These are phyloP conservation scores for Monosporascus ibericus DNA, from an alignment of 2,329 filamentous ascomycete species.

Conservation along the genomic window DNA sequence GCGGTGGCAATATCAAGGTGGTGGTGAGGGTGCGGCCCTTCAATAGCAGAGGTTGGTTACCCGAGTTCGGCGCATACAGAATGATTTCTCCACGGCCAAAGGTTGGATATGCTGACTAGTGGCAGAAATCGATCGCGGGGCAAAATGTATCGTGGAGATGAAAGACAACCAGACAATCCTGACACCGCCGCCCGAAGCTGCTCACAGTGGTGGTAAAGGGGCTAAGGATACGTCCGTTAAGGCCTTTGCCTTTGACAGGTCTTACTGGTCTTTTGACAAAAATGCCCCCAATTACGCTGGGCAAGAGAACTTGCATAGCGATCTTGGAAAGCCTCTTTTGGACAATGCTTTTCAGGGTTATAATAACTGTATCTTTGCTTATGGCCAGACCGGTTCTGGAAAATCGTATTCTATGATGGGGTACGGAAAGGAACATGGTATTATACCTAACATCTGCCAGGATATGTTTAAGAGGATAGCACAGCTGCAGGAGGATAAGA, in stretches of 20 bases:
- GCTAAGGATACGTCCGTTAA: constrained; percentile 69
- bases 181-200: constrained; percentile 59
- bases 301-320: constrained; percentile 81
- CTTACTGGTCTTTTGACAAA: constrained; percentile 96
- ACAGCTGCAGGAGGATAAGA: constrained; percentile 63
- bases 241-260: constrained; percentile 90
- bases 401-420: constrained; percentile 99
- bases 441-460: constrained; percentile 94
- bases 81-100: neutral
- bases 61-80: neutral
- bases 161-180: constrained; percentile 87
- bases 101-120: constrained; percentile 9
- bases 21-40: constrained; percentile 95
- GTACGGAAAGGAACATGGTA: constrained; percentile 90
- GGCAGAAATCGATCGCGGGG: constrained; percentile 78
- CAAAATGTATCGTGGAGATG: constrained; percentile 98
- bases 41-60: constrained; percentile 75
- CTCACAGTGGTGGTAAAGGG: constrained; percentile 53
- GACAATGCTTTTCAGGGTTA: constrained; percentile 98
- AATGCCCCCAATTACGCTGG: constrained; percentile 77
- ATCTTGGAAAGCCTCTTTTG: constrained; percentile 81
- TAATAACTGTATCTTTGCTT: constrained; percentile 99
- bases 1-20: constrained; percentile 98
- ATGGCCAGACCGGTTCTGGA: constrained; percentile 95
- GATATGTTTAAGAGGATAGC: constrained; percentile 92